A percentile compares a stretch with the other conserved stretches of the same genome.
These are phyloP conservation scores for Trichoderma hamatum DNA, from an alignment of 2,329 filamentous ascomycete genomes.

Conservation along the genomic window DNA sequence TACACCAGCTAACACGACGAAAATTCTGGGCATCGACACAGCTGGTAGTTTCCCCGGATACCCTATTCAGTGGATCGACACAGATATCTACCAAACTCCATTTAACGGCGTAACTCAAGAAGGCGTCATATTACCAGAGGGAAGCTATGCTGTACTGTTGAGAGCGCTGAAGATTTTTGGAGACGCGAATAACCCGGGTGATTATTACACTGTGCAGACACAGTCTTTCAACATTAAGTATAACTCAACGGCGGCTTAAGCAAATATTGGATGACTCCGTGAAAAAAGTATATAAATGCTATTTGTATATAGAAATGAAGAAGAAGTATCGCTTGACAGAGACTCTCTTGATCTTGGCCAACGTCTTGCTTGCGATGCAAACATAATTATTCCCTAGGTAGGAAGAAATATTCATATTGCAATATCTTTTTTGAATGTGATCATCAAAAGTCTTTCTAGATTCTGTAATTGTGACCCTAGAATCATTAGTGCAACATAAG, in stretches of 20 bases:
- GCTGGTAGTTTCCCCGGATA: constrained; percentile 2
- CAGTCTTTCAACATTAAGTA: constrained; percentile 19
- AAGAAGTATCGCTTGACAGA: no score
- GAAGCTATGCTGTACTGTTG: neutral
- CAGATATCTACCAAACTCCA: neutral
- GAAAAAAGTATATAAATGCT: neutral
- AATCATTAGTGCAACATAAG: no score
- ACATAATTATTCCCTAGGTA: no score
- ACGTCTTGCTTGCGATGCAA: no score
- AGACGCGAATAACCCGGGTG: neutral
- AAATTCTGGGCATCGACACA: neutral
- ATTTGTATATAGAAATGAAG: neutral
- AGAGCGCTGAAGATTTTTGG: constrained; percentile 21
- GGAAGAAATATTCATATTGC: no score
- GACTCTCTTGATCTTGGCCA: no score
- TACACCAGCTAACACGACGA: constrained; percentile 3
- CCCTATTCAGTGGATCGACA: neutral
- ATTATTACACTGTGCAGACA: constrained; percentile 7
- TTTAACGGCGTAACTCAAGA: constrained; percentile 15
- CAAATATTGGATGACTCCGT: rapidly evolving
- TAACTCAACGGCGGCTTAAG: neutral
- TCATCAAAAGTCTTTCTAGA: no score
- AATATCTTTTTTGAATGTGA: no score
- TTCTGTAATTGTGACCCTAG: neutral
- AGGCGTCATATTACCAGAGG: neutral